A percentile compares a stretch with the other conserved stretches of the same genome.
phyloP scores from a whole-genome alignment of 2,329 filamentous ascomycete species.

The Cyanodermella asteris region DNA sequence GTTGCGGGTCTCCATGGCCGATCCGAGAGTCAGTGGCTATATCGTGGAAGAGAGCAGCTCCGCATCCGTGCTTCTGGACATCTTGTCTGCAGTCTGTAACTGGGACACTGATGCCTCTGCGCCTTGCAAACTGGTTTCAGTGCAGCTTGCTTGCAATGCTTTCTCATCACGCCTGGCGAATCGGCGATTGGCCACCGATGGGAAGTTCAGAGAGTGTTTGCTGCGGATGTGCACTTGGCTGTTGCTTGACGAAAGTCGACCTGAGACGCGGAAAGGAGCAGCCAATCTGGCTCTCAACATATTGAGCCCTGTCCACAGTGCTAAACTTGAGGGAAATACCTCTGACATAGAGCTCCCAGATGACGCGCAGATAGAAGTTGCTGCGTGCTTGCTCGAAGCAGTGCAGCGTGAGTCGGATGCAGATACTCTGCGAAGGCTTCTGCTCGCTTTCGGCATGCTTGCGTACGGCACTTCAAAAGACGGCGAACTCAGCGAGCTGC shows the following conservation, averaged over 20 bases:
- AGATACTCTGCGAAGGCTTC: conserved; percentile 56
- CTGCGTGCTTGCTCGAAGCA: conserved; percentile 60
- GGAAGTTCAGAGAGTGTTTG: conserved; percentile 32
- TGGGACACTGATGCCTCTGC: conserved; percentile 51
- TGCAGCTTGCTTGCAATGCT: conserved; percentile 69
- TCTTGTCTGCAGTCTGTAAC: conserved; percentile 10
- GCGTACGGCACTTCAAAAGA: conserved; percentile 47
- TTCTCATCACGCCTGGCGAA: conserved; percentile 56
- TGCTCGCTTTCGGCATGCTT: conserved; percentile 56
- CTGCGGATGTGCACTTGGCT: conserved; percentile 52
- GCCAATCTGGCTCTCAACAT: conserved; percentile 72
- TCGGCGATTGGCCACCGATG: conserved; percentile 34
- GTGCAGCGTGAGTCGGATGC: conserved; percentile 28
- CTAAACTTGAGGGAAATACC: conserved; percentile 33
- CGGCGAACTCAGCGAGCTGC: conserved; percentile 60
- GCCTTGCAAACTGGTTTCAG: conserved; percentile 59
- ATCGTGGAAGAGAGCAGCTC: conserved; percentile 56
- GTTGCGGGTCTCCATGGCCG: conserved; percentile 53
- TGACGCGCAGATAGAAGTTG: conserved; percentile 56
- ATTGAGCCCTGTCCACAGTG: conserved; percentile 44
- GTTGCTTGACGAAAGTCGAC: conserved; percentile 55
- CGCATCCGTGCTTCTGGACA: conserved; percentile 36
- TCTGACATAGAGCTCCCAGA: conserved; percentile 39
- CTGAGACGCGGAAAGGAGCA: conserved; percentile 57
- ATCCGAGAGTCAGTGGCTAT: conserved; percentile 58